A percentile compares a stretch with the other conserved stretches of the same genome.
These are phyloP conservation scores for Petunia hybrid DNA, from an alignment of 305 asterid species.

Conservation along the genomic window DNA sequence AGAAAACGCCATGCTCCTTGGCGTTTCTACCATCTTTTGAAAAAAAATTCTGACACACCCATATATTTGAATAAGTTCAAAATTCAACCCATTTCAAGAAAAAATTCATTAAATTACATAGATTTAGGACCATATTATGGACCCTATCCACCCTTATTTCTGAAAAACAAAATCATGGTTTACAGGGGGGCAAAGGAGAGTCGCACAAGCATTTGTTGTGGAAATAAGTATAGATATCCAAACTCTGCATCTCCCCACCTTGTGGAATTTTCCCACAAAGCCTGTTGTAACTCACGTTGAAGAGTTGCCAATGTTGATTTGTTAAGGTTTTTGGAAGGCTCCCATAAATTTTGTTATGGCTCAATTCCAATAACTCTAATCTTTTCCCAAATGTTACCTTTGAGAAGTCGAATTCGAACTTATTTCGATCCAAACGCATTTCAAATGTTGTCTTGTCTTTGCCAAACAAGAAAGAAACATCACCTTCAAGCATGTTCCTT, in stretches of 20 bases:
- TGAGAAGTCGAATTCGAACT: slow-evolving; percentile 44
- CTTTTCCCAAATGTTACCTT: slow-evolving; percentile 38
- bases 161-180: not conserved
- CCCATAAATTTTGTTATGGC: slow-evolving; percentile 47
- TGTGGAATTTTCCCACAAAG: slow-evolving; percentile 57
- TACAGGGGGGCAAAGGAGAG: slow-evolving; percentile 43
- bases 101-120: not conserved
- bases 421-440: slow-evolving; percentile 39
- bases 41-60: no score
- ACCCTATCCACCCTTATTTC: not conserved
- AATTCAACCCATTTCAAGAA: no score
- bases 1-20: no score
- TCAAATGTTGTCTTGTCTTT: slow-evolving; percentile 35
- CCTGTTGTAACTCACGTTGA: slow-evolving; percentile 57
- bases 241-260: slow-evolving; percentile 41
- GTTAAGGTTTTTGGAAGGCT: slow-evolving; percentile 42
- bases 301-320: not conserved
- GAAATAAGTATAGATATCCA: slow-evolving; percentile 42
- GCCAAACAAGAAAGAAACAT: slow-evolving; percentile 49
- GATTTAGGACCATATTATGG: not conserved
- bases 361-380: slow-evolving; percentile 41
- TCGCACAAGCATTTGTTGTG: slow-evolving; percentile 60
- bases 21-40: no score
- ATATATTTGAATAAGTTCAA: no score
- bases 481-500: slow-evolving; percentile 47